Conservation (phyloP, 257 asterid species). For the Handroanthus guayacan region DNA sequence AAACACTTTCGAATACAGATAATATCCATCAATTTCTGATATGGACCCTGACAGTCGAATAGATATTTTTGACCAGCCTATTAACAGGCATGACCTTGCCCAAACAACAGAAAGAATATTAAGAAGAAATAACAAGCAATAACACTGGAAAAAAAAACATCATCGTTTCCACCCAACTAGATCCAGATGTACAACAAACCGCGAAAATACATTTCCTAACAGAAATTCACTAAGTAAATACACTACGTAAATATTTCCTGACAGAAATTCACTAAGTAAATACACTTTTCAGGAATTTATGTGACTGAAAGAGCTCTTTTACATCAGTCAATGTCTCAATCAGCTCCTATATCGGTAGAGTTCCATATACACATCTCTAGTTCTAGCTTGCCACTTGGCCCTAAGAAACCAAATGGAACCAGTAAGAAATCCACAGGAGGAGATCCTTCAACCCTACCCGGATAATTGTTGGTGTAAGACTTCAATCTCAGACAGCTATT, state of each 20-base stretch:
- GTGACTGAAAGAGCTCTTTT: neutral
- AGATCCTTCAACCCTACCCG: constrained; percentile 77
- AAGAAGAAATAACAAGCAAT: no score
- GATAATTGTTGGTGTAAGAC: constrained; percentile 71
- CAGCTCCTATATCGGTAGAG: constrained; percentile 64
- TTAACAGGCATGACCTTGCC: no score
- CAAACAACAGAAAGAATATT: no score
- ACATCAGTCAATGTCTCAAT: no score
- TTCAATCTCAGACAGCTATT: constrained; percentile 84
- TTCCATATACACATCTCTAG: constrained; percentile 89
- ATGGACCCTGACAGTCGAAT: no score
- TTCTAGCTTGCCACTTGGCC: constrained; percentile 64
- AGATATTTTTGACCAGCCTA: no score
- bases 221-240: constrained; percentile 34
- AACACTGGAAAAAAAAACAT: no score
- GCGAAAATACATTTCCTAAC: constrained; percentile 21
- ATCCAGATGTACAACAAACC: constrained; percentile 33
- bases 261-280: constrained; percentile 30
- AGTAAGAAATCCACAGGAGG: constrained; percentile 81
- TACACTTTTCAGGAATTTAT: constrained; percentile 28
- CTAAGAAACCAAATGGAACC: constrained; percentile 69
- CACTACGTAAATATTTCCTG: constrained; percentile 27
- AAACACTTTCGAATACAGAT: no score
- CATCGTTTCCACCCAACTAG: no score
- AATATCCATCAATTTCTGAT: no score